Evolutionary conservation across 768 basidiomycete species (phyloP), one percentile per base, ranked within the genome.

Genomic region (Punctularia strigosozonata): DNA sequence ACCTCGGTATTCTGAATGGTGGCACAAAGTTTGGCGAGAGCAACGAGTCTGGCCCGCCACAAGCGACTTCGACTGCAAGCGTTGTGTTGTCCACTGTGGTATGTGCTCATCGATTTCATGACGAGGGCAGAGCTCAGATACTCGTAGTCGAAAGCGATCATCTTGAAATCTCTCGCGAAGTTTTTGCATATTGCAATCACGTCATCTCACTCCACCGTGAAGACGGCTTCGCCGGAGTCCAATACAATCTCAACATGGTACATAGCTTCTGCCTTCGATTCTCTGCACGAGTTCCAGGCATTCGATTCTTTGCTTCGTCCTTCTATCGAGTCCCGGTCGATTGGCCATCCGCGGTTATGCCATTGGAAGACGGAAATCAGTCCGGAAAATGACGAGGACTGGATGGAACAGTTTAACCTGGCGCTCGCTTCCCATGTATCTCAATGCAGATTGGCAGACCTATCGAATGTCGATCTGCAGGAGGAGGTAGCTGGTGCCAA

Each of bases 101-200:
- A 56, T 34, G 75, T 46, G 10, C 41, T 4, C 38, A 26, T 41
- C 37, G 33, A 34, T 34, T 10, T 20, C 8, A 10, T 34, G 33
- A 28, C 26, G 26, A 28, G 10, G 26, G 15, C 26, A 28, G 10
- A 41, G 49, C 37, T 40, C 20, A n/a, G n/a, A n/a, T n/a, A n/a
- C n/a, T n/a, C 35, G 35, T 13, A 87, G 85, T 87, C 88, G 10
- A 88, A 80, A 59, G 69, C 84, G 38, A 67, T 78, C n/a, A 73
- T 89, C 7, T 58, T 89, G 42, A 69, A 64, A 40, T 89, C 88
- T 2, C 60, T 91, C 26, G 66, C 77, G 12, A 66, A 64, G 2
- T 90, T 90, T 54, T 65, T 91, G 17, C 60, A 59, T 12, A 50
- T 56, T 41, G 77, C 75, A 5, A 48, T 69, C 46, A 46, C 56